A percentile compares a stretch with the other conserved stretches of the same genome.
Evolutionary conservation across 2,329 filamentous ascomycete species (phyloP).

Genomic region (Lasiodiplodia sp.): DNA sequence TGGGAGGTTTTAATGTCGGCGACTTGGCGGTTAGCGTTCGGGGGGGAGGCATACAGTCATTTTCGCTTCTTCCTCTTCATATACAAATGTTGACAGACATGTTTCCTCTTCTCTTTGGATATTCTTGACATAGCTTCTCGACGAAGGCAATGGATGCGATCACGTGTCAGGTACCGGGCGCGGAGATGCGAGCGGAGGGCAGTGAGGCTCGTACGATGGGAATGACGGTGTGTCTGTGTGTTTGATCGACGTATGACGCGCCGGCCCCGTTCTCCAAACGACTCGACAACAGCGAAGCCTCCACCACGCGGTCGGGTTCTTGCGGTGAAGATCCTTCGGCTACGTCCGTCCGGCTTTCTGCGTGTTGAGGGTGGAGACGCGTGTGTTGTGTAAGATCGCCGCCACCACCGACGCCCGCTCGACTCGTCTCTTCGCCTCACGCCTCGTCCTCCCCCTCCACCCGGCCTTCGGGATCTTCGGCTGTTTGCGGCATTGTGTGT

Average conservation of each 20-base stretch:
- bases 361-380: constrained; percentile 2
- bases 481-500: constrained; percentile 5
- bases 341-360: neutral
- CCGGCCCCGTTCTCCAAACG: neutral
- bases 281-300: neutral
- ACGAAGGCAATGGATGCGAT: constrained; percentile 12
- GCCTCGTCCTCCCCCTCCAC: neutral
- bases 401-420: neutral
- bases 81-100: constrained; percentile 19
- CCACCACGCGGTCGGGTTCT: neutral
- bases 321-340: constrained; percentile 1
- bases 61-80: constrained; percentile 19
- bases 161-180: neutral
- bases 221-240: constrained; percentile 19
- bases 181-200: neutral
- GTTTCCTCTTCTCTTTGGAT: constrained; percentile 7
- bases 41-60: neutral
- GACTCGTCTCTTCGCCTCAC: neutral
- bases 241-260: constrained; percentile 27
- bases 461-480: neutral
- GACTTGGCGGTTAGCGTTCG: constrained; percentile 18
- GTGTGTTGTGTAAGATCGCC: constrained; percentile 14
- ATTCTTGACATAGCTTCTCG: constrained; percentile 18
- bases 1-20: constrained; percentile 24
- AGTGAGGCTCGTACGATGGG: constrained; percentile 13